Base-by-base conservation (phyloP, 1,284 basidiomycete species). In the Pyrrhoderma lamaoense region DNA sequence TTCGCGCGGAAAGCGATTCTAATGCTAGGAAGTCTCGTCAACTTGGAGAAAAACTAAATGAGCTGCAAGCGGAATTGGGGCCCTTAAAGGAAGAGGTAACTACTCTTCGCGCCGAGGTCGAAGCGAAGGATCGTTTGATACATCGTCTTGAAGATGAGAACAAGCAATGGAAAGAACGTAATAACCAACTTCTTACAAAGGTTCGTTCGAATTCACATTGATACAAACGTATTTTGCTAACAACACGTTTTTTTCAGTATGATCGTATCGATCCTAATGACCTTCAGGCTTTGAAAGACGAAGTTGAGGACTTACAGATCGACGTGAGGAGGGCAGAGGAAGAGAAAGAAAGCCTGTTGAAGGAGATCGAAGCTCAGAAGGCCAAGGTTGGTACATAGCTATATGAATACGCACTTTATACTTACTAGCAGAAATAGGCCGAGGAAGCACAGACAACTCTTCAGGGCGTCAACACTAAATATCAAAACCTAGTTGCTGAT, bases 201-300 rank as follows among this genome's bases (percentile, higher is more conserved):
- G 86, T 84, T 31, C 19, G 62, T 37, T 22, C 37, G 8, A 11
- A 8, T n/a, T 11, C 8, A 47, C 39, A 27, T 31, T 38, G 4
- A 43, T 18, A 14, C 19, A 35, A 18, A 18, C 27, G 4, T 31
- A 34, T 14, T 25, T 8, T 52, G 35, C 25, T 39, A 19, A 47
- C 21, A 52, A 51, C 39, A 31, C 11, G n/a, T 31, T 5, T 22
- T 45, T 14, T 31, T 21, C 52, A 89, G 84, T 92, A 92, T 61
- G 88, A 93, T 60, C 88, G 91, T 47, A 85, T 90, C 58, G 90
- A 92, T 63, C 89, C 90, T 13, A 82, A 87, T 3, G 89, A 93
- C 61, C 74, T 93, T n/a, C 85, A 91, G 60, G 77, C 79, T 18
- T 72, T 93, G 51, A 91, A 87, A 66, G 79, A 81, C 8, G 79